These are phyloP conservation scores for Tetrapisispora nanseiensis DNA, from an alignment of 805 yeast species.

Conservation along the genomic window DNA sequence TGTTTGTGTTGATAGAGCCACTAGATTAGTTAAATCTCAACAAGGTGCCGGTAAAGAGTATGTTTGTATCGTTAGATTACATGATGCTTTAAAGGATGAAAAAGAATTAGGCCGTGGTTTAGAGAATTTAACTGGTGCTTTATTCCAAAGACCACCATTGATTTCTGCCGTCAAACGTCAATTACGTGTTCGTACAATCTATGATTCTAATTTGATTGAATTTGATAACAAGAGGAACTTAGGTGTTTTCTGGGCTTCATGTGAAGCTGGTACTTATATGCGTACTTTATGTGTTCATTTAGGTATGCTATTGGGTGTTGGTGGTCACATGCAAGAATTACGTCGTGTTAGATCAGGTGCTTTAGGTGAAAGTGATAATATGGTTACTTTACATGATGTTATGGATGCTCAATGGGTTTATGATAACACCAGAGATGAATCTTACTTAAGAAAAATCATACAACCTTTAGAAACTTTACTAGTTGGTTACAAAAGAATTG, in stretches of 20 bases:
- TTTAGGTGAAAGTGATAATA: constrained; percentile 74
- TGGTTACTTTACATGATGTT: constrained; percentile 95
- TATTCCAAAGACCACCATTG: constrained; percentile 98
- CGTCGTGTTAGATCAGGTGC: constrained; percentile 99
- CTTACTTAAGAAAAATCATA: constrained; percentile 85
- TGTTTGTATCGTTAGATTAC: constrained; percentile 93
- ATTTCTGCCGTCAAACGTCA: constrained; percentile 99
- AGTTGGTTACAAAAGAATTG: constrained; percentile 93
- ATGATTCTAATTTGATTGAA: constrained; percentile 90
- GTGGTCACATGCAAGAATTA: constrained; percentile 99
- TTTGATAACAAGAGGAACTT: constrained; percentile 90
- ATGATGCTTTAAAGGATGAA: constrained; percentile 84
- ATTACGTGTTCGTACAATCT: constrained; percentile 94
- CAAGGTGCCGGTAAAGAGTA: constrained; percentile 99
- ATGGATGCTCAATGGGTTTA: constrained; percentile 97
- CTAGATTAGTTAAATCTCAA: constrained; percentile 94
- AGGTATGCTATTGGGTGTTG: constrained; percentile 97
- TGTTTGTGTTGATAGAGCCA: constrained; percentile 96
- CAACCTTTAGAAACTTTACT: constrained; percentile 91
- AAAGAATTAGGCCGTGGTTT: constrained; percentile 79
- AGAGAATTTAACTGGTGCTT: constrained; percentile 95
- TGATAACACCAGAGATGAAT: constrained; percentile 95
- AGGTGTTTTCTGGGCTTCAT: constrained; percentile 98
- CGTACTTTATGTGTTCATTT: constrained; percentile 97
- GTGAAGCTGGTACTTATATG: constrained; percentile 99